A percentile compares a stretch with the other conserved stretches of the same genome.
Conservation (phyloP, 2,329 filamentous ascomycete species). For the Penicillium brevicompactum region DNA sequence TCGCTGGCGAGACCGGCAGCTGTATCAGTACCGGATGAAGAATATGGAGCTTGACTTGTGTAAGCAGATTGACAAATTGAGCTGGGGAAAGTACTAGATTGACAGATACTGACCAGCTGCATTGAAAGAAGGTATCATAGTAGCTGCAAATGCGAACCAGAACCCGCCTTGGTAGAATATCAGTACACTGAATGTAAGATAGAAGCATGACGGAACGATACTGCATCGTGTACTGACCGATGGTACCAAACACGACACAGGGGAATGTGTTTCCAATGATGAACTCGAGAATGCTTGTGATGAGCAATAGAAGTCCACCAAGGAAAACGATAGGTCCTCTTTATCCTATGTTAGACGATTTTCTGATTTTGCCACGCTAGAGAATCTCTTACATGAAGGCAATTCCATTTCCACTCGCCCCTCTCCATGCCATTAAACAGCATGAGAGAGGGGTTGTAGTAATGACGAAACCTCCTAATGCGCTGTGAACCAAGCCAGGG, state of each 20-base stretch:
- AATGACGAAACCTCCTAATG: constrained; percentile 29
- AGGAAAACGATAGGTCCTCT: constrained; percentile 56
- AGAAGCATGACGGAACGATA: not conserved
- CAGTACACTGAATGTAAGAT: not conserved
- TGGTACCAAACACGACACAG: constrained; percentile 58
- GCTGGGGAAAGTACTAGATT: constrained; percentile 56
- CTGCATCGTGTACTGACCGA: constrained; percentile 46
- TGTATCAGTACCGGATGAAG: constrained; percentile 29
- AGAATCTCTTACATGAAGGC: constrained; percentile 26
- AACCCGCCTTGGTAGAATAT: constrained; percentile 44
- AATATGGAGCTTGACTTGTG: constrained; percentile 24
- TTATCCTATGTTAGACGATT: not conserved
- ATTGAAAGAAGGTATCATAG: constrained; percentile 57
- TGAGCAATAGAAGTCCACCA: constrained; percentile 56
- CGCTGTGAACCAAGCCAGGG: constrained; percentile 5
- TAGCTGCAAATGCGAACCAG: constrained; percentile 60
- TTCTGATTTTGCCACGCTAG: not conserved
- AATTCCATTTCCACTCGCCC: constrained; percentile 26
- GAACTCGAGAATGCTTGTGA: constrained; percentile 59
- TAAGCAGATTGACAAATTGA: not conserved
- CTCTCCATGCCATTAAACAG: constrained; percentile 32
- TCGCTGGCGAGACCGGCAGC: constrained; percentile 24
- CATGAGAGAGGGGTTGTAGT: constrained; percentile 29
- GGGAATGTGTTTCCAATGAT: constrained; percentile 63
- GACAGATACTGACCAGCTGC: constrained; percentile 50